Conservation (phyloP, 2,329 filamentous ascomycete species). For the Cryoendolithus antarcticus region DNA sequence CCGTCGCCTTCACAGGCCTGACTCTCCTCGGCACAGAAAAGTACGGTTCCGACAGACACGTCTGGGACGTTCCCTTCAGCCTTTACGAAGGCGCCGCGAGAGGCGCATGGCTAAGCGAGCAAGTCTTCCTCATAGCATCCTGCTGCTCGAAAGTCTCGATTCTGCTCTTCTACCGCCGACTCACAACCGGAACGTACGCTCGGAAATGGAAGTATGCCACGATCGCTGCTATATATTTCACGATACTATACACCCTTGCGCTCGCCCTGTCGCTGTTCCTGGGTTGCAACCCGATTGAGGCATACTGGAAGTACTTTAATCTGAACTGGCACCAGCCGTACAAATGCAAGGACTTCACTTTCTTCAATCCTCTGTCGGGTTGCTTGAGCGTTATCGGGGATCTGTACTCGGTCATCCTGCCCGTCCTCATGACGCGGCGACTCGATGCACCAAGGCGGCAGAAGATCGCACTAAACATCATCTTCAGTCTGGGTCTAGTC, state of each 20-base stretch:
- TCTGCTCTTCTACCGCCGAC: conserved; percentile 30
- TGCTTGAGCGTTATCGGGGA: conserved; percentile 28
- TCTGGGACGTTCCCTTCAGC: conserved; percentile 23
- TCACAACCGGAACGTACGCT: conserved; percentile 24
- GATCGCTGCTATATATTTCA: conserved; percentile 26
- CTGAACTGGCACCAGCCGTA: conserved; percentile 21
- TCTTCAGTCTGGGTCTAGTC: conserved; percentile 33
- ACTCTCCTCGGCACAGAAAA: conserved; percentile 13
- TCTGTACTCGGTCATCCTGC: conserved; percentile 29
- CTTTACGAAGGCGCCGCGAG: conserved; percentile 5
- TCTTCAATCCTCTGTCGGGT: conserved; percentile 25
- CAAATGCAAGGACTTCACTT: conserved; percentile 25
- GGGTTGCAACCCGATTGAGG: conserved; percentile 28
- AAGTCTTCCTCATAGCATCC: conserved; percentile 11
- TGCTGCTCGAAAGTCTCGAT: conserved; percentile 20
- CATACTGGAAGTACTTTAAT: conserved; percentile 29
- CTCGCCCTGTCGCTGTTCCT: conserved; percentile 24
- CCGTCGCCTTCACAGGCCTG: conserved; percentile 13
- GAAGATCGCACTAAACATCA: conserved; percentile 32
- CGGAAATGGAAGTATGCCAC: conserved; percentile 26
- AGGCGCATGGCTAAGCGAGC: conserved; percentile 13
- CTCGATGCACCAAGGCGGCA: conserved; percentile 30
- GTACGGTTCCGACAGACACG: conserved; percentile 22
- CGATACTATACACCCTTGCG: conserved; percentile 25
- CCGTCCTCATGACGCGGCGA: conserved; percentile 32